A percentile compares a stretch with the other conserved stretches of the same genome.
Conservation (phyloP, 2,329 filamentous ascomycete species). For the Claviceps africana region DNA sequence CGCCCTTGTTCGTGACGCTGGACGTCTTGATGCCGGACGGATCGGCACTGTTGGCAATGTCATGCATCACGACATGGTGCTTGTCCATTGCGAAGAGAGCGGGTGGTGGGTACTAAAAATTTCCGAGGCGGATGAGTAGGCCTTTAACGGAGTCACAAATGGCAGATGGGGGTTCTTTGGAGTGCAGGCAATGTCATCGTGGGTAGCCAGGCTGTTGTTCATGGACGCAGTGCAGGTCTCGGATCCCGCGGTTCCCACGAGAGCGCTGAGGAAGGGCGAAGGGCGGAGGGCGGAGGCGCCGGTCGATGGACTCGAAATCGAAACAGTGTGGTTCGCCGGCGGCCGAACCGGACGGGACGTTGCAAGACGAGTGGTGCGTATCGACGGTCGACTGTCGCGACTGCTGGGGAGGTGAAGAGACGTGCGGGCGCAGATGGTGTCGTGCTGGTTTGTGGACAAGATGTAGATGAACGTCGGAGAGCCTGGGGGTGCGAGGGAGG, state of each 20-base stretch:
- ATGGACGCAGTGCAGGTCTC: conserved; percentile 13
- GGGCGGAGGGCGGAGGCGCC: too few species aligned
- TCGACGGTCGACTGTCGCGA: too few species aligned
- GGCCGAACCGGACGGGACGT: background rate
- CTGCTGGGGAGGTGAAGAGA: background rate
- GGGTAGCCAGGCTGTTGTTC: conserved; percentile 17
- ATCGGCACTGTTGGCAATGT: conserved; percentile 7
- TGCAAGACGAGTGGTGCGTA: background rate
- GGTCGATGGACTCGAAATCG: background rate
- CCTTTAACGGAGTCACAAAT: conserved; percentile 16
- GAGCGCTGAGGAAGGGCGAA: background rate
- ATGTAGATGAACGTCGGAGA: background rate
- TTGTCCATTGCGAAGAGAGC: conserved; percentile 19
- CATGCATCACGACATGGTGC: conserved; percentile 13
- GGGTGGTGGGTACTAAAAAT: conserved; percentile 13
- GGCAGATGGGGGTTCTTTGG: conserved; percentile 8
- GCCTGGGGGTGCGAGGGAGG: background rate
- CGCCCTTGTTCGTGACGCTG: background rate
- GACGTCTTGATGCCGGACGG: conserved; percentile 7
- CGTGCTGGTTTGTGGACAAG: background rate
- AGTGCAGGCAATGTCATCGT: conserved; percentile 17
- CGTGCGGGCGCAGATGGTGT: background rate
- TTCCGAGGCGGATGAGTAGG: conserved; percentile 14
- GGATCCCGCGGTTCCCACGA: conserved; percentile 4
- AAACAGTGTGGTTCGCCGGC: background rate